These are phyloP conservation scores for Neonothopanus nambi DNA, from an alignment of 1,284 basidiomycete genomes.

Conservation along the genomic window DNA sequence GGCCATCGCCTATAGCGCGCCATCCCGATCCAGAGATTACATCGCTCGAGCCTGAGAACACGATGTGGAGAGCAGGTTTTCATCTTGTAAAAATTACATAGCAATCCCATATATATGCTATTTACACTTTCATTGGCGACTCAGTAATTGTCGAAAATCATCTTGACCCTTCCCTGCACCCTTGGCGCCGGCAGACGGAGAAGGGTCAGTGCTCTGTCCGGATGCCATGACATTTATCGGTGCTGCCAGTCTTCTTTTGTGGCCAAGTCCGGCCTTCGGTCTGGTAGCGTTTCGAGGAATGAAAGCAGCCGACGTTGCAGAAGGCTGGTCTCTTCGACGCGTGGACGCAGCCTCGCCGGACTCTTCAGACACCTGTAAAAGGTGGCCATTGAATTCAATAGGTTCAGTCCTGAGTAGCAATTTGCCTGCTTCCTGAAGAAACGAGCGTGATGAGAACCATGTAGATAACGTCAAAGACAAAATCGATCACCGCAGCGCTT, in stretches of 20 bases:
- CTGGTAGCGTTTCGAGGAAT: conserved; percentile 62
- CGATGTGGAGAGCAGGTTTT: no score
- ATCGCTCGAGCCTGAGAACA: no score
- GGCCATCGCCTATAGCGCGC: no score
- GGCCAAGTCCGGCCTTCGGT: conserved; percentile 70
- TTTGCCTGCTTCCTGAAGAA: conserved; percentile 72
- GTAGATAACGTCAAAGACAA: not conserved
- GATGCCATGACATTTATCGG: conserved; percentile 21
- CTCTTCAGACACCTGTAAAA: conserved; percentile 60
- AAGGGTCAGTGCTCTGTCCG: conserved; percentile 15
- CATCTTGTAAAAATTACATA: no score
- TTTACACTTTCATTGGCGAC: conserved; percentile 19
- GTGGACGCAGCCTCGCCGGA: conserved; percentile 20
- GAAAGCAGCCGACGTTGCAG: conserved; percentile 47
- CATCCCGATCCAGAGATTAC: no score
- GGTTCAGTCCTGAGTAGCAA: conserved; percentile 69
- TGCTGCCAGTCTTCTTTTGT: conserved; percentile 38
- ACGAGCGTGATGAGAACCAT: not conserved
- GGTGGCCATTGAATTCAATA: conserved; percentile 63
- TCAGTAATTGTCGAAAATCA: conserved; percentile 79
- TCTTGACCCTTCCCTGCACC: conserved; percentile 60
- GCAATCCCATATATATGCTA: no score
- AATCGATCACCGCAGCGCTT: conserved; percentile 61
- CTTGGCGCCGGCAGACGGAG: conserved; percentile 14
- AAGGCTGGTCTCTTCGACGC: no score